Base-by-base conservation (phyloP, 257 asterid genomes). In the Paraleonurus japonicus region DNA sequence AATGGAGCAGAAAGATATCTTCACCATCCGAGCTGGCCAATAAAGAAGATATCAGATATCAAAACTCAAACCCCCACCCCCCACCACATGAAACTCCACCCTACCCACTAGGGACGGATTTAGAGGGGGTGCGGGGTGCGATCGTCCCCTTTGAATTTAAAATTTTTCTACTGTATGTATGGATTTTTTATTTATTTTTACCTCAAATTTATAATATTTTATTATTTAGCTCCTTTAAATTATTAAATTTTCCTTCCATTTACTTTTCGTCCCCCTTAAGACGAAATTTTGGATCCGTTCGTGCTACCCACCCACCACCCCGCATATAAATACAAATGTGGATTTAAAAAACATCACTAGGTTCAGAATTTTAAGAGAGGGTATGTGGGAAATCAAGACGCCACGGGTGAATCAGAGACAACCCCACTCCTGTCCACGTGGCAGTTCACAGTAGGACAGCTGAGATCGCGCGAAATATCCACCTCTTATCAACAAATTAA, bases 401-500 rank as follows among this genome's bases (percentile, higher is more conserved):
- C 86, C 96, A 87, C 91, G 81, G 22, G 75, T 68, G 75, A 61
- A 69, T 43, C 43, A 0, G 41, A 61, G 39, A 70, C 39, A 64
- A 3, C 67, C 83, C 88, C 82, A 73, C 48, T 13, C 1, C 0
- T 10, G 9, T 67, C 84, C 90, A 90, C 95, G 78, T 90, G 98
- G 86, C 93, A 45, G 4, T 19, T 17, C 26, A 26, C 62, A 67
- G 87, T 37, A 85, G 92, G 98, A 19, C 50, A 32, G 75, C 53
- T 61, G 70, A 77, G 98, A 90, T 92, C 87, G 92, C 95, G 89
- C 81, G 75, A 19, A 75, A 45, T 57, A 32, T 39, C 69, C 50
- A 53, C 87, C 97, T 77, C 95, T 92, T 88, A 85, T 90, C 98
- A 79, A 71, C 37, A 78, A 82, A 45, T 54, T 73, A 74, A 67